These are phyloP conservation scores for Plasmodium ovale DNA, from an alignment of 169 alveolate species.

Conservation along the genomic window DNA sequence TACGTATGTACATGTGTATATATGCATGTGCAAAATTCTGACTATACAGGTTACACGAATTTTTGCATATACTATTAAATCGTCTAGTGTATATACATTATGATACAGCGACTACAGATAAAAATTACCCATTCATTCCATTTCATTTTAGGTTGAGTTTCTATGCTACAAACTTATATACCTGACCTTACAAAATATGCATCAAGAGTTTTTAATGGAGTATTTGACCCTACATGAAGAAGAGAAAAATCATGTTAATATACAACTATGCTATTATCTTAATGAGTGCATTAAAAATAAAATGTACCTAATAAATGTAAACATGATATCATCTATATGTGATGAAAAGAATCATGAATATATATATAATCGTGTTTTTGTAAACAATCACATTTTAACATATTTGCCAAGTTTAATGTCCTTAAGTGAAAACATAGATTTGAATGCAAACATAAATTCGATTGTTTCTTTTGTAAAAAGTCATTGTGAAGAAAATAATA, in stretches of 20 bases:
- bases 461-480: conserved; percentile 23
- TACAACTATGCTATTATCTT: conserved; percentile 53
- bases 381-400: conserved; percentile 32
- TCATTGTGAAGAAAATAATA: conserved; percentile 15
- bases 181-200: conserved; percentile 81
- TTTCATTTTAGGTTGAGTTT: conserved; percentile 80
- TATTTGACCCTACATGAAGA: conserved; percentile 53
- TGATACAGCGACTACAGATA: no score
- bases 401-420: conserved; percentile 42
- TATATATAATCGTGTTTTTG: conserved; percentile 26
- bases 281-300: conserved; percentile 61
- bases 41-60: no score
- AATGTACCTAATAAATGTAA: conserved; percentile 61
- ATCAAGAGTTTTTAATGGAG: conserved; percentile 64
- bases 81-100: no score
- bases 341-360: conserved; percentile 47
- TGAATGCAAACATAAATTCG: conserved; percentile 36
- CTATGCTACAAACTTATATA: conserved; percentile 78
- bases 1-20: not conserved
- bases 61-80: no score
- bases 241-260: conserved; percentile 43
- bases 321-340: conserved; percentile 52
- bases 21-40: conserved; percentile 2
- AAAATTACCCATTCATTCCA: no score
- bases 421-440: conserved; percentile 24